Base-by-base conservation (phyloP, 108 stramenopile genomes). In the Discostella pseudostelligera region DNA sequence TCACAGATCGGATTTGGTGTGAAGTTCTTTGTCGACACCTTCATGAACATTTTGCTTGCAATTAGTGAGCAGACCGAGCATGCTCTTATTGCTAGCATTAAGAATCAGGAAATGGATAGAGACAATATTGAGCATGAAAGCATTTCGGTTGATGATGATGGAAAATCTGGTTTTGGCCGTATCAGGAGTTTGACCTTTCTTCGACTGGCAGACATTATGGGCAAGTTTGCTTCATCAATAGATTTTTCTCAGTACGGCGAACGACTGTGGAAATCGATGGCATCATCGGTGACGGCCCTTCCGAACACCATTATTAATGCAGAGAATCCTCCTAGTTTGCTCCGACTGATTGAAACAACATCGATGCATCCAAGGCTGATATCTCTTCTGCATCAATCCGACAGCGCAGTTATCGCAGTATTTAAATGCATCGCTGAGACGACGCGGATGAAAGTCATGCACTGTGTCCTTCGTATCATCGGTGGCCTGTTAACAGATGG, bases 1-100 rank as follows among this genome's bases (percentile, higher is more conserved):
- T 62, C 74, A 36, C 87, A 94, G 53, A 80, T 94, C 61, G 93
- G 93, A 3, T 84, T 83, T 47, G 76, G 85, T 11, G 74, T 87
- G 25, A 60, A 50, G 29, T 17, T 22, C 5, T 86, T 74, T 62
- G 59, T 92, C 42, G 75, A 76, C 3, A 49, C 57, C 21, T 80
- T 89, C 42, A 79, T 83, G 47, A 67, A 80, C 20, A 45, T 94
- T 39, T 56, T 88, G 59, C 69, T 88, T 25, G 60, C 75, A 8
- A 49, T 90, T 35, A 72, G 75, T 39, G 70, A 84, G 50, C 49
- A 79, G 48, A 68, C 80, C 16, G 73, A 74, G 35, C 60, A 80
- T 11, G 67, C 53, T 19, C 57, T 70, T 44, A 39, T 68, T 42
- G 58, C 17, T 26, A 78, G 46, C 39, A 72, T 29, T 19, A 45